Evolutionary conservation across 495 filamentous ascomycete species (phyloP).

Genomic region (Geopyxis carbonaria): DNA sequence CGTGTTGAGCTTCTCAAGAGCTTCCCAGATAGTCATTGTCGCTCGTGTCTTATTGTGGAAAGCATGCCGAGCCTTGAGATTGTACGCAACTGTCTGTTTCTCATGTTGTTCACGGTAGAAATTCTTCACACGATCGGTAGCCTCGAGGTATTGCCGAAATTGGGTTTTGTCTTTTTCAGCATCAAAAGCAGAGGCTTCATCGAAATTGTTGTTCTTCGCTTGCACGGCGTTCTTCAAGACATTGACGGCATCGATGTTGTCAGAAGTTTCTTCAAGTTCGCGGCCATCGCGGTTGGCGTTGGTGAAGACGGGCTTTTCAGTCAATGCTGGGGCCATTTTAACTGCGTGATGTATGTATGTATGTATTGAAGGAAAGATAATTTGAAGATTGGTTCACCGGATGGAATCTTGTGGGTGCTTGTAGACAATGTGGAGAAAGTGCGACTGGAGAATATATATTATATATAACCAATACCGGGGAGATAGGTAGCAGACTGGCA

Average conservation of each 20-base stretch:
- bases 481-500: no score
- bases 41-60: constrained; percentile 52
- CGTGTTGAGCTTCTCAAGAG: constrained; percentile 77
- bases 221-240: constrained; percentile 45
- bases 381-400: no score
- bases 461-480: no score
- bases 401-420: no score
- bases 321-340: constrained; percentile 10
- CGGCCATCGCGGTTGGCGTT: constrained; percentile 40
- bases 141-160: constrained; percentile 31
- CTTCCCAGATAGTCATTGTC: constrained; percentile 72
- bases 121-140: constrained; percentile 9
- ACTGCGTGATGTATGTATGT: no score
- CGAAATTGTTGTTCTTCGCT: constrained; percentile 37
- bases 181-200: constrained; percentile 47
- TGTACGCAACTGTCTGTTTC: constrained; percentile 26
- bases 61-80: constrained; percentile 42
- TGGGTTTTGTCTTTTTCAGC: constrained; percentile 60
- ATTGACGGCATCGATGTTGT: constrained; percentile 68
- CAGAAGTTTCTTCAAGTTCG: constrained; percentile 63
- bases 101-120: constrained; percentile 21
- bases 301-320: no score
- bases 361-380: no score
- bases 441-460: no score
- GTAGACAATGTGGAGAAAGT: no score